Conservation (phyloP, 768 basidiomycete species). For the Leccinum aurantiacum region DNA sequence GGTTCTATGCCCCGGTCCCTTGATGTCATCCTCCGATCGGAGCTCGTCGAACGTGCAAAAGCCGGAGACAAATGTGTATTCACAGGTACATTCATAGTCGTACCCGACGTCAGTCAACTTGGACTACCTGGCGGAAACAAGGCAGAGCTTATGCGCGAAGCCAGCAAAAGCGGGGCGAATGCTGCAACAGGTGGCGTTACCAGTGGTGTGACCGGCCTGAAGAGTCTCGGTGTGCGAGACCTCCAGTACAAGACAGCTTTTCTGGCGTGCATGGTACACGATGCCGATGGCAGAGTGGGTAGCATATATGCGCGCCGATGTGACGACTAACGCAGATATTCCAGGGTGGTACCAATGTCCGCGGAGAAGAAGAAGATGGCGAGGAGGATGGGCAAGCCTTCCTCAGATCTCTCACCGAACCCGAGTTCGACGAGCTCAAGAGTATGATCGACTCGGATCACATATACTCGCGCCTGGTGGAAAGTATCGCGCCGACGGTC, state of each 20-base stretch:
- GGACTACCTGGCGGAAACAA: conserved; percentile 93
- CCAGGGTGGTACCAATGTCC: conserved; percentile 82
- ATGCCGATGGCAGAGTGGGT: conserved; percentile 84
- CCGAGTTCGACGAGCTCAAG: conserved; percentile 93
- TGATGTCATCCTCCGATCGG: conserved; percentile 92
- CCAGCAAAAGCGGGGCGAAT: conserved; percentile 61
- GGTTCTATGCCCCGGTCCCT: conserved; percentile 97
- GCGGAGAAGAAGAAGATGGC: conserved; percentile 82
- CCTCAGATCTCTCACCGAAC: conserved; percentile 84
- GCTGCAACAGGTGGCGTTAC: conserved; percentile 62
- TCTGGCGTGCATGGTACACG: conserved; percentile 95
- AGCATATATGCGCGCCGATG: background rate
- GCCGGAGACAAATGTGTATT: conserved; percentile 99
- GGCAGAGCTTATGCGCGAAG: conserved; percentile 87
- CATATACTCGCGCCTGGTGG: conserved; percentile 91
- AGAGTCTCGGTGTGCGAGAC: conserved; percentile 92
- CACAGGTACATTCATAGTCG: conserved; percentile 96
- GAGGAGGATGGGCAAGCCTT: conserved; percentile 82
- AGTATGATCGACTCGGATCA: conserved; percentile 93
- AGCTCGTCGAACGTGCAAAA: conserved; percentile 98
- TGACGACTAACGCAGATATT: conserved; percentile 1
- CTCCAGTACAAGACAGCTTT: conserved; percentile 99
- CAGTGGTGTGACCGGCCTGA: conserved; percentile 89
- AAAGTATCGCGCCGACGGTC: conserved; percentile 95
- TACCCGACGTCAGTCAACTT: conserved; percentile 96